phyloP scores from a whole-genome alignment of 441 rosid species.

The Populus trichocarpa region DNA sequence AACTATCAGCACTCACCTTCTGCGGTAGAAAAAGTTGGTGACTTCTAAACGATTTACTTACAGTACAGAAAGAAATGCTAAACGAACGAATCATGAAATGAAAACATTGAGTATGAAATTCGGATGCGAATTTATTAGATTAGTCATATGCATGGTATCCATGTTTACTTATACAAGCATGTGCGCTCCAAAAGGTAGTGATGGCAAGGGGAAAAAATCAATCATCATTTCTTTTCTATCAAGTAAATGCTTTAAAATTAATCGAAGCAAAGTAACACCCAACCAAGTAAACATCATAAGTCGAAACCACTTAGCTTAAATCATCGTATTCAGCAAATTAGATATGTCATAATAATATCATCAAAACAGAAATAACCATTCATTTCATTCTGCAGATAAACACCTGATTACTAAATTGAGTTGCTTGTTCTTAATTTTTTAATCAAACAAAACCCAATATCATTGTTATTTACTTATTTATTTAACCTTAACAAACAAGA shows the following conservation, averaged over 20 bases:
- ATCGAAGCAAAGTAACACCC: background rate
- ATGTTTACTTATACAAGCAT: background rate
- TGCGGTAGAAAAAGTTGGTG: background rate
- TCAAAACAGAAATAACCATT: background rate
- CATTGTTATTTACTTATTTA: background rate
- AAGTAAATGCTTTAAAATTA: background rate
- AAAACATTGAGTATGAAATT: background rate
- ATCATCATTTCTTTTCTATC: background rate
- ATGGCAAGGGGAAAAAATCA: background rate
- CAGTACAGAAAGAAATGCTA: background rate
- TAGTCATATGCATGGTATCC: background rate
- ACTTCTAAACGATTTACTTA: background rate
- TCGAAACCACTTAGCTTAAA: background rate
- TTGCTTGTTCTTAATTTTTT: background rate
- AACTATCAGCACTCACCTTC: background rate
- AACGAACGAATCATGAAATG: background rate
- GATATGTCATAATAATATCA: background rate
- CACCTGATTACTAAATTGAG: background rate
- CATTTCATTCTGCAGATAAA: background rate
- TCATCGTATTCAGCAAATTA: background rate
- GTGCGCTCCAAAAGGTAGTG: background rate
- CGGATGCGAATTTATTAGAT: background rate
- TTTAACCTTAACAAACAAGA: background rate
- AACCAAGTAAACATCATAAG: background rate
- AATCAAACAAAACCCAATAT: background rate